A percentile compares a stretch with the other conserved stretches of the same genome.
phyloP scores from a whole-genome alignment of 345 rosid species.

The Eucalyptus pauciflora region DNA sequence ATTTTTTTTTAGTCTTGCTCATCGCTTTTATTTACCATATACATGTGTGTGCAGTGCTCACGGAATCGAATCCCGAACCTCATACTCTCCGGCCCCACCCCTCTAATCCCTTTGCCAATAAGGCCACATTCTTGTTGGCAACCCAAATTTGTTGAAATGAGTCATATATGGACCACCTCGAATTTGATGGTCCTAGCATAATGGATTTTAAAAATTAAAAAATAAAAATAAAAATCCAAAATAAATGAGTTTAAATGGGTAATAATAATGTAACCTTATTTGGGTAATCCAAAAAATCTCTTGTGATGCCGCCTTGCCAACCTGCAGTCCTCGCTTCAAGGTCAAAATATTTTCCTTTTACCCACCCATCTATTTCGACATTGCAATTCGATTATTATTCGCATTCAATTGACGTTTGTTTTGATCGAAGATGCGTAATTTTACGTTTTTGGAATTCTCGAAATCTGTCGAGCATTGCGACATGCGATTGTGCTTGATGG shows the following conservation, averaged over 20 bases:
- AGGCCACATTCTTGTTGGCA: neutral
- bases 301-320: constrained; percentile 30
- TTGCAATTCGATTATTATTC: fast-evolving
- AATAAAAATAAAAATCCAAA: neutral
- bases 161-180: neutral
- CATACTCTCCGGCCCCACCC: neutral
- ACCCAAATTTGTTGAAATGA: fast-evolving
- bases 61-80: fast-evolving
- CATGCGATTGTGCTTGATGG: neutral
- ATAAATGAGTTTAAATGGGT: too few species aligned
- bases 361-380: neutral
- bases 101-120: neutral
- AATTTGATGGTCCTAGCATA: too few species aligned
- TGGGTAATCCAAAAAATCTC: neutral
- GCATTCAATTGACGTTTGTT: neutral
- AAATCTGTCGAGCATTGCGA: neutral
- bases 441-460: neutral
- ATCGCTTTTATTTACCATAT: fast-evolving
- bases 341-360: constrained; percentile 1
- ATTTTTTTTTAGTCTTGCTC: fast-evolving
- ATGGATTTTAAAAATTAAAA: neutral
- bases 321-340: constrained; percentile 14
- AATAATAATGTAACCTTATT: neutral
- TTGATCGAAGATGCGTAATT: neutral
- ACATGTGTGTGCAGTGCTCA: fast-evolving